phyloP scores from a whole-genome alignment of 1,284 basidiomycete genomes.

The Cystobasidiaceae sp. region DNA sequence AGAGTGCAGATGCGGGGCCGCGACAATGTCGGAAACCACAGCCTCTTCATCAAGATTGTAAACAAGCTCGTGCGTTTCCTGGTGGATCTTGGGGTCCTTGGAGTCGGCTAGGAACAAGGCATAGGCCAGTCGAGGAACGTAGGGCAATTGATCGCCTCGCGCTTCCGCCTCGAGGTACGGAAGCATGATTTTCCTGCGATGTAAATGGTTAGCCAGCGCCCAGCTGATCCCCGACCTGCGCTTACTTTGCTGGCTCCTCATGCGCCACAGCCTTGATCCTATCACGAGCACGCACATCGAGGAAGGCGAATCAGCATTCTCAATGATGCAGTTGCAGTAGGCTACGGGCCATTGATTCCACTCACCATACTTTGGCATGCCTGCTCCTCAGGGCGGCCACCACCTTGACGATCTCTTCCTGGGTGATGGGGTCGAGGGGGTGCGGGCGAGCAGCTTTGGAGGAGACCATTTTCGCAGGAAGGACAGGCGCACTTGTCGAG shows the following conservation, averaged over 20 bases:
- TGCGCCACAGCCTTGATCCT: background rate
- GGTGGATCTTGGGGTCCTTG: background rate
- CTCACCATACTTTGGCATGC: background rate
- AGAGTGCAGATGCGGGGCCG: background rate
- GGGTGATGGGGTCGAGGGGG: background rate
- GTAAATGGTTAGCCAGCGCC: background rate
- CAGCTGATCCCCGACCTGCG: background rate
- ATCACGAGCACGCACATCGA: background rate
- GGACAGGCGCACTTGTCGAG: background rate
- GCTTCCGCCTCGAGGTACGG: background rate
- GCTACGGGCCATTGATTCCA: background rate
- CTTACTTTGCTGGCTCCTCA: background rate
- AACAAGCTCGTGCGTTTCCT: background rate
- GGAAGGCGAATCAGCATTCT: no score
- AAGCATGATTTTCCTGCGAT: no score
- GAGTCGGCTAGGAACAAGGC: background rate
- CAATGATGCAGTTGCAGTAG: no score
- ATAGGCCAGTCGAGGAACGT: background rate
- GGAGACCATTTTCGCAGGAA: background rate
- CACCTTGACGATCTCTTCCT: background rate
- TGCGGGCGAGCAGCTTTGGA: background rate
- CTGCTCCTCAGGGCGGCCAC: background rate
- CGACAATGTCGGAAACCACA: slow-evolving; percentile 2
- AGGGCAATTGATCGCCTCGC: background rate
- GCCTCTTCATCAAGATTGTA: background rate